These are phyloP conservation scores for Phylloporus sp. DNA, from an alignment of 768 basidiomycete genomes.

Conservation along the genomic window DNA sequence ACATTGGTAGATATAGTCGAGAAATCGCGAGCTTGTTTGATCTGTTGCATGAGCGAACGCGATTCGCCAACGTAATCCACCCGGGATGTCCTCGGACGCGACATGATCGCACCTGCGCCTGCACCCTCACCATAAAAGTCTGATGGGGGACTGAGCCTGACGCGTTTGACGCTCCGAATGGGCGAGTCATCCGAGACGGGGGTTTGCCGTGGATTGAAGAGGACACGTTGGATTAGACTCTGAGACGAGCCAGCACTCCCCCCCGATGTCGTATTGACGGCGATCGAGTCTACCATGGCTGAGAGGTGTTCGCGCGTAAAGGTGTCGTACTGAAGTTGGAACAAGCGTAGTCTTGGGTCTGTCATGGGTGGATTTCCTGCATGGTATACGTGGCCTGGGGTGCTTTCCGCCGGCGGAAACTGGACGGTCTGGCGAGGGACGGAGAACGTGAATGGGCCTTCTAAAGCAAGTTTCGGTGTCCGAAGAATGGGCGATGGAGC, in stretches of 20 bases:
- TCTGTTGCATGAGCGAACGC: constrained; percentile 72
- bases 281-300: constrained; percentile 91
- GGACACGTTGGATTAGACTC: constrained; percentile 38
- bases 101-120: constrained; percentile 44
- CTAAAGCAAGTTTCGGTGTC: constrained; percentile 43
- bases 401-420: constrained; percentile 58
- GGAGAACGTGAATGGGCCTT: constrained; percentile 73
- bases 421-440: constrained; percentile 45
- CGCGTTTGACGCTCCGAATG: constrained; percentile 72
- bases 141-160: constrained; percentile 68
- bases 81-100: constrained; percentile 44
- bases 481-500: constrained; percentile 25
- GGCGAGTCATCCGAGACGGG: constrained; percentile 44
- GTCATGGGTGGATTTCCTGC: constrained; percentile 38
- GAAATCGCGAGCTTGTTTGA: constrained; percentile 72
- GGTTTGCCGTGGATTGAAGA: constrained; percentile 48
- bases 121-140: constrained; percentile 55
- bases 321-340: constrained; percentile 94
- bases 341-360: constrained; percentile 78
- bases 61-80: constrained; percentile 80
- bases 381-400: constrained; percentile 36
- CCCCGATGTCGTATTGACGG: constrained; percentile 67
- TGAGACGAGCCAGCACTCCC: constrained; percentile 48
- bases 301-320: constrained; percentile 93
- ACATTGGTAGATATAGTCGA: constrained; percentile 68